Conservation (phyloP, 2,329 filamentous ascomycete species). For the Trichothecium roseum region DNA sequence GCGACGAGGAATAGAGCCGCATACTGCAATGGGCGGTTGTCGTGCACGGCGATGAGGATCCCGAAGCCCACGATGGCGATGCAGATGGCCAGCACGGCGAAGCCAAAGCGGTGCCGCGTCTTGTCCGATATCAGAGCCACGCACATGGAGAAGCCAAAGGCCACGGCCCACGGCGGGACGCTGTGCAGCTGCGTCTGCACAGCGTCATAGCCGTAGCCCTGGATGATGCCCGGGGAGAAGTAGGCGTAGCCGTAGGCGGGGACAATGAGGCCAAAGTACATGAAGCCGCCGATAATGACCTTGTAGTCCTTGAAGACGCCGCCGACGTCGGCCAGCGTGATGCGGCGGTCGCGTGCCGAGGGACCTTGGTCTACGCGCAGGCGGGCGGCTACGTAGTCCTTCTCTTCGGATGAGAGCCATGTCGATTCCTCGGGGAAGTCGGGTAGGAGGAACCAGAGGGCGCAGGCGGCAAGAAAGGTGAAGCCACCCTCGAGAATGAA, state of each 20-base stretch:
- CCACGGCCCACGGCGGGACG: conserved; percentile 51
- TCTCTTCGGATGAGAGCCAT: conserved; percentile 64
- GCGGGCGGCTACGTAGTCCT: conserved; percentile 53
- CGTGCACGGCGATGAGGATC: conserved; percentile 62
- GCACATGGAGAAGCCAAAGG: conserved; percentile 70
- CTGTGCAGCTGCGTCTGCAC: conserved; percentile 49
- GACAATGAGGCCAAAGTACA: conserved; percentile 74
- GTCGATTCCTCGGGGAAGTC: conserved; percentile 65
- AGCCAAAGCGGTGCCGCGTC: conserved; percentile 62
- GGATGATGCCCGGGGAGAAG: conserved; percentile 64
- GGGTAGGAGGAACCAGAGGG: conserved; percentile 61
- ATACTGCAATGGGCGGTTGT: conserved; percentile 60
- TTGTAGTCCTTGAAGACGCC: conserved; percentile 64
- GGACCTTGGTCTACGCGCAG: conserved; percentile 59
- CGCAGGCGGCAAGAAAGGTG: conserved; percentile 49
- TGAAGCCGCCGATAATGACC: conserved; percentile 63
- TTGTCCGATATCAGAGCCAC: conserved; percentile 65
- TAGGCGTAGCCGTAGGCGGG: conserved; percentile 71
- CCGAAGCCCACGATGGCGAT: conserved; percentile 64
- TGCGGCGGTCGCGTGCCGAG: conserved; percentile 46
- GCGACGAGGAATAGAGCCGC: conserved; percentile 73
- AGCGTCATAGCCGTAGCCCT: conserved; percentile 50
- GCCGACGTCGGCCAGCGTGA: conserved; percentile 48
- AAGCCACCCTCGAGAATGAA: conserved; percentile 68
- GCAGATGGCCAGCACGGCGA: conserved; percentile 61